These are phyloP conservation scores for Parachaetomium inaequale DNA, from an alignment of 495 filamentous ascomycete species.

Conservation along the genomic window DNA sequence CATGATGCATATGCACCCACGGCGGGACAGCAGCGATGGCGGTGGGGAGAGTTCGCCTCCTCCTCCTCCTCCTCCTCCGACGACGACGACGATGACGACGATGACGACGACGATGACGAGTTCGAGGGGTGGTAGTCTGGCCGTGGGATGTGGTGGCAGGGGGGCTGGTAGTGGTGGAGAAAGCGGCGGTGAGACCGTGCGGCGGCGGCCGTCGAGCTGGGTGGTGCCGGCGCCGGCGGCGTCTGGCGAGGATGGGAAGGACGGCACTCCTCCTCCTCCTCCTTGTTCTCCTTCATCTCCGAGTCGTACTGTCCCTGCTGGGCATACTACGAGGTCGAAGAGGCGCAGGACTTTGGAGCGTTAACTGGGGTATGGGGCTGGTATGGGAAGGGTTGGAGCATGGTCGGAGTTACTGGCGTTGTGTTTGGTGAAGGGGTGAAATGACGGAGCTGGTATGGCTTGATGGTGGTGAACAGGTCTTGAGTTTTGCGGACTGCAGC, in stretches of 20 bases:
- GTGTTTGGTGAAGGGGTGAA: neutral
- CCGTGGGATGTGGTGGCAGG: neutral
- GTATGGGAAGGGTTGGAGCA: neutral
- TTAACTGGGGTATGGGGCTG: neutral
- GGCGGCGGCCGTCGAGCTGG: neutral
- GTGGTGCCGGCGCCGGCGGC: neutral
- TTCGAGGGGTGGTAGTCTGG: neutral
- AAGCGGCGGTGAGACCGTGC: neutral
- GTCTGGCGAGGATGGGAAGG: neutral
- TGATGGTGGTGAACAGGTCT: neutral
- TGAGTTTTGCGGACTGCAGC: neutral
- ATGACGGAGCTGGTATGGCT: neutral
- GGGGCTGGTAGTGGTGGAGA: neutral
- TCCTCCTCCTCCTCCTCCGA: no score
- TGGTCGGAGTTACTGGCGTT: neutral
- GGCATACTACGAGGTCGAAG: conserved; percentile 4
- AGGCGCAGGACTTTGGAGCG: neutral
- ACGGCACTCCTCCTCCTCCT: neutral
- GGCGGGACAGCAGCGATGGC: neutral
- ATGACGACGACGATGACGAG: no score
- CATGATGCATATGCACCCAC: neutral
- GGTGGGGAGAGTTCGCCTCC: no score
- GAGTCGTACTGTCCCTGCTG: neutral
- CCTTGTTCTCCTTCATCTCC: neutral
- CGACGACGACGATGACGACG: no score